Evolutionary conservation across 371 early-diverging fungal species (phyloP), one percentile per base, ranked within the genome.

Genomic region (Syncephalastrum sp.): DNA sequence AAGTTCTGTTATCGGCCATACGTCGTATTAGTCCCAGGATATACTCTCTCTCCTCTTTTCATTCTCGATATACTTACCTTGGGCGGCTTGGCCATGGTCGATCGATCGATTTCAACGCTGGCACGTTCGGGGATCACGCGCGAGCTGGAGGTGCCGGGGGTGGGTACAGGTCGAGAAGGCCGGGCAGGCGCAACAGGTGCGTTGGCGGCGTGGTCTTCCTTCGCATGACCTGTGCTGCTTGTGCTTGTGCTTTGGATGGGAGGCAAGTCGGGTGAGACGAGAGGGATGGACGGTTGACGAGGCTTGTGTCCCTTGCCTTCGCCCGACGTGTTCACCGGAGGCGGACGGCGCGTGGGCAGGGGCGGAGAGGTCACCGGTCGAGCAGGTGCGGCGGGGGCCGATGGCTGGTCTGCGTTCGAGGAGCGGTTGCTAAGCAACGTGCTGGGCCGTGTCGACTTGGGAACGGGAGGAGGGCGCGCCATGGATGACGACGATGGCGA

Each of bases 241-340:
- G 4, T 53, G 41, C 17, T 53, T 46, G 13, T 29, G 43, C 21
- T 56, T 43, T 13, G 68, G 23, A 69, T 49, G 24, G 75, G 79
- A 17, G 79, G 79, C 42, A 78, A 57, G 56, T 78, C 79, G n/a
- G 79, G 75, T 10, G 79, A 64, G 5, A 58, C 55, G 29, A 73
- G 47, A 5, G 71, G 71, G 47, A 78, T 63, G 10, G 75, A 75
- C 13, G 73, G 69, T 13, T 63, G 60, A 17, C 68, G 61, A 33
- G 63, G 60, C 19, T 60, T 60, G 19, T 60, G 60, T 23, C 51
- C 51, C 8, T 33, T 33, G 38, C 10, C 38, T 33, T 33, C 38
- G 10, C 38, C 38, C 5, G 38, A 33, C 8, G 53, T 43, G 56
- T 64, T 16, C 3, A 50, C 43, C 13, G 54, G 59, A 27, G 59